Percentiles rank a stretch among this genome's conserved stretches.
Conservation (phyloP, 192 early-diverging fungal species). For the Lunasporangiospora selenospora region DNA sequence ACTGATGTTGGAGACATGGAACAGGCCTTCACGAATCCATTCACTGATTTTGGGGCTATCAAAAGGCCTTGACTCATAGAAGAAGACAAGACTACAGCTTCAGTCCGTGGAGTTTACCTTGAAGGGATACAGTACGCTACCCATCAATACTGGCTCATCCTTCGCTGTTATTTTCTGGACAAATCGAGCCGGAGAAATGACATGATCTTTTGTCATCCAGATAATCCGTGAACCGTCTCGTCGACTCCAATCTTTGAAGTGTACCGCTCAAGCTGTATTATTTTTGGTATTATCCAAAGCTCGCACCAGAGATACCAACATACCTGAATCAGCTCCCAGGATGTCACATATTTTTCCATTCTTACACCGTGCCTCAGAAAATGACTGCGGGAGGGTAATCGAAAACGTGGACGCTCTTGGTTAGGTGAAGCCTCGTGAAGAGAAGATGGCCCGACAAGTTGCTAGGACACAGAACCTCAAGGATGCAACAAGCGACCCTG, state of each 20-base stretch:
- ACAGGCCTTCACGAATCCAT: no score
- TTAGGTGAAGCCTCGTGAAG: slow-evolving; percentile 13
- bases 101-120: not conserved
- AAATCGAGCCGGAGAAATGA: slow-evolving; percentile 13
- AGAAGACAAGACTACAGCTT: not conserved
- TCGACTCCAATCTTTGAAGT: slow-evolving; percentile 31
- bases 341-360: not conserved
- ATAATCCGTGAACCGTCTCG: slow-evolving; percentile 15
- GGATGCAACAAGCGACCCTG: slow-evolving; percentile 19
- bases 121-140: slow-evolving; percentile 17
- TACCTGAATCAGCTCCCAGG: slow-evolving; percentile 9
- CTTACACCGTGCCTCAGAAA: slow-evolving; percentile 23
- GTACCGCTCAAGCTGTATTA: slow-evolving; percentile 37
- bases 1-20: no score
- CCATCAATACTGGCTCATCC: slow-evolving; percentile 44
- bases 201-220: slow-evolving; percentile 3
- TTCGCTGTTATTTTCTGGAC: slow-evolving; percentile 47
- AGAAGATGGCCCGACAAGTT: not conserved
- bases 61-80: slow-evolving; percentile 1
- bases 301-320: slow-evolving; percentile 6
- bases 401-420: slow-evolving; percentile 44
- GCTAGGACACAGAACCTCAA: not conserved
- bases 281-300: slow-evolving; percentile 28
- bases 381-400: slow-evolving; percentile 21
- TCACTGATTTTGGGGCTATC: slow-evolving; percentile 3